Evolutionary conservation across 202 grass and related monocot genomes (phyloP), one percentile per base, ranked within the genome.

Genomic region (Zizania palustris): DNA sequence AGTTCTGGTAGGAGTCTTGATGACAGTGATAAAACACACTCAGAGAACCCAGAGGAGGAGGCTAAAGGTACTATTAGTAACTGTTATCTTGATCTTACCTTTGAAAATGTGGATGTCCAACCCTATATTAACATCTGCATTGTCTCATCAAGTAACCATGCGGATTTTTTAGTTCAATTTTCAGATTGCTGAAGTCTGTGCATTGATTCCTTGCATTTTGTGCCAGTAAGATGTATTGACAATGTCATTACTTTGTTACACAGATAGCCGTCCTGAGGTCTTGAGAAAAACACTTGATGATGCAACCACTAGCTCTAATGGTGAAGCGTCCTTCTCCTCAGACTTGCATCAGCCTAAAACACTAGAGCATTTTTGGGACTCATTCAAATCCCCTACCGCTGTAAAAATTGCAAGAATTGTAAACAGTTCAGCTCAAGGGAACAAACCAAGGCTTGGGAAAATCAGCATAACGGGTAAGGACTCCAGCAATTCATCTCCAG

Each of bases 351-450:
- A 84, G 65, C 85, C 87, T 83, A 69, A 77, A 83, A 89, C 88
- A 70, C 60, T 93, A 69, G 81, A 74, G 13, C 84, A 92, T 67
- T 75, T 87, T 22, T 90, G 87, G 89, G 88, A 92, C 43, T 81
- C 82, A 22, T 88, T 88, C 60, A 88, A 93, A 75, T 84, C 63
- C 37, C 82, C 88, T 69, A 87, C 93, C 56, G 69, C 75, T 67
- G 70, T 83, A 53, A 84, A 87, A 89, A 82, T 83, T 61, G 81
- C 73, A 73, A 80, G 81, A 81, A 80, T 80, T 69, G 86, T 75
- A 16, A 89, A 90, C 73, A 84, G 79, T 19, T 57, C 77, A 45
- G 84, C 62, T 77, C 75, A 77, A 78, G 80, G 78, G 35, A 89
- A 83, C 51, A 60, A 85, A 35, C 54, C 66, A 42, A 85, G 78